Conservation (phyloP, 148 eudicot genomes). For the Rhododendron ovatum region DNA sequence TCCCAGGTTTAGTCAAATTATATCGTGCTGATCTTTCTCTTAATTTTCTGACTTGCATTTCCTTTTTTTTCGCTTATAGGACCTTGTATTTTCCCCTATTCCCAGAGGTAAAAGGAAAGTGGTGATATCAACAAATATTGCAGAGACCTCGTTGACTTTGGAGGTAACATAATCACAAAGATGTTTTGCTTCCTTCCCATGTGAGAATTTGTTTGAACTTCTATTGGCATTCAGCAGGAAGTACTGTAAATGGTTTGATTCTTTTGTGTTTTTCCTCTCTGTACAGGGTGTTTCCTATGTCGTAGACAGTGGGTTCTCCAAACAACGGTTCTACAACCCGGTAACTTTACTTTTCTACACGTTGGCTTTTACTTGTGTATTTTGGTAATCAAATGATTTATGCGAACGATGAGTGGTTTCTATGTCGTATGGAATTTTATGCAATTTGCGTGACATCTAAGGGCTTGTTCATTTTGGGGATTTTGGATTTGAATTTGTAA, state of each 20-base stretch:
- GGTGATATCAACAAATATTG: conserved; percentile 92
- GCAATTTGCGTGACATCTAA: background rate
- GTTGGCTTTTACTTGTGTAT: background rate
- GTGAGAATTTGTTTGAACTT: background rate
- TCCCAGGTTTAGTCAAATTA: background rate
- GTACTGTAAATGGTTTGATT: background rate
- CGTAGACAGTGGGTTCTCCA: conserved; percentile 97
- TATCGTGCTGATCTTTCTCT: background rate
- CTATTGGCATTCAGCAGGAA: background rate
- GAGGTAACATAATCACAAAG: conserved; percentile 47
- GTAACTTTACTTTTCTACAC: conserved; percentile 28
- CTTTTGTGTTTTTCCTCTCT: background rate
- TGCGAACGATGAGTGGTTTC: background rate
- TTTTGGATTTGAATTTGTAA: too few relatives aligned
- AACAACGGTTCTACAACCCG: conserved; percentile 93
- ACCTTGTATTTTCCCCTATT: conserved; percentile 79
- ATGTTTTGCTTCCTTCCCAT: background rate
- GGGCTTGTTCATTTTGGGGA: too few relatives aligned
- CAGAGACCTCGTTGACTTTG: conserved; percentile 94
- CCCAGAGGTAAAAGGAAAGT: conserved; percentile 96
- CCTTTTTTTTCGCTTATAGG: conserved; percentile 37
- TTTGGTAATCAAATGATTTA: background rate
- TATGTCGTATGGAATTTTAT: background rate
- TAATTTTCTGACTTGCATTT: background rate
- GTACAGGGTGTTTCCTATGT: conserved; percentile 88